Percentiles rank a stretch among this genome's conserved stretches.
Conservation (phyloP, 2,329 filamentous ascomycete genomes). For the Trichoderma sp. region DNA sequence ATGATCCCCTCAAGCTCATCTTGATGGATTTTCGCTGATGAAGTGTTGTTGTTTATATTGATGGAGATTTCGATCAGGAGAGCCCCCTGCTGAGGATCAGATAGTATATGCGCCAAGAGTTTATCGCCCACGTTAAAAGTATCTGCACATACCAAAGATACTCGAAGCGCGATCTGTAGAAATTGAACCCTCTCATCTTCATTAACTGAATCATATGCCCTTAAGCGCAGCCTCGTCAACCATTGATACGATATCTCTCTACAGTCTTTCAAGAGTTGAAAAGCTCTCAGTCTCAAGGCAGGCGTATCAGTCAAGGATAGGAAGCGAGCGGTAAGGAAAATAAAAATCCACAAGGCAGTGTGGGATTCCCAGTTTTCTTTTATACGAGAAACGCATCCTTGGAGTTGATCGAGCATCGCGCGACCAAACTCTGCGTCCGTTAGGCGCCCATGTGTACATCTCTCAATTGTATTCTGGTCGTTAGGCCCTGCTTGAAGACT, state of each 20-base stretch:
- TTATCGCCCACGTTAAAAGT: neutral
- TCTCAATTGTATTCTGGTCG: neutral
- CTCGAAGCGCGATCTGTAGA: neutral
- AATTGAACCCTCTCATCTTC: neutral
- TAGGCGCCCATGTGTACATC: neutral
- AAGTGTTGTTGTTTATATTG: neutral
- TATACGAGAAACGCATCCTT: slow-evolving; percentile 21
- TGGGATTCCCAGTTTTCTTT: slow-evolving; percentile 35
- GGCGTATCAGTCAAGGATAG: slow-evolving; percentile 26
- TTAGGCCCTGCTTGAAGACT: neutral
- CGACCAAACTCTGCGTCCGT: neutral
- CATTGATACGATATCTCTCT: neutral
- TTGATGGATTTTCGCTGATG: neutral
- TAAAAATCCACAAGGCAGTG: slow-evolving; percentile 31
- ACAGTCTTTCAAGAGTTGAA: neutral
- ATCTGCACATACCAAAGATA: neutral
- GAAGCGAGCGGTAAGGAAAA: slow-evolving; percentile 31
- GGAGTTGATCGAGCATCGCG: neutral
- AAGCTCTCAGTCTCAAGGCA: neutral
- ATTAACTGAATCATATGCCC: neutral
- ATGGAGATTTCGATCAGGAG: neutral
- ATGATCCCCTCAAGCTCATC: neutral
- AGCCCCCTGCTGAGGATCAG: neutral
- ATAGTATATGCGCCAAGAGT: neutral
- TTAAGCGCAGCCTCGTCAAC: neutral